A percentile compares a stretch with the other conserved stretches of the same genome.
Evolutionary conservation across 2,329 filamentous ascomycete genomes (phyloP).

Genomic region (Blumeriella jaapii): DNA sequence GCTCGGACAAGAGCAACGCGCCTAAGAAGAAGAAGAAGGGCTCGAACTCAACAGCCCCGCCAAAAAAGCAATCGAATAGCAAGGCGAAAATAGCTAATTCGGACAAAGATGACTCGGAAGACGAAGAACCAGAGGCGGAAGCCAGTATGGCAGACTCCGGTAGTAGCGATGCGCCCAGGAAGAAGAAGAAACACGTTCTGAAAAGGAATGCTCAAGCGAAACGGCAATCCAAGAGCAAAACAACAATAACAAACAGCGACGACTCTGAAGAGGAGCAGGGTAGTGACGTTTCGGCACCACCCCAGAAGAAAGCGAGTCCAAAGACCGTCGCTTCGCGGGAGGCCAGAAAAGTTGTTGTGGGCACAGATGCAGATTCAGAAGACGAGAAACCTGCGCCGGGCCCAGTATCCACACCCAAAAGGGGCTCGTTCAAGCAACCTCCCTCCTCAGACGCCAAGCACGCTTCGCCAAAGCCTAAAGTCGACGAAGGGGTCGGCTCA

Average conservation of each 20-base stretch:
- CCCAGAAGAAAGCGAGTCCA: slow-evolving; percentile 6
- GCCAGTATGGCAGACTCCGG: slow-evolving; percentile 1
- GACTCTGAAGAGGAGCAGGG: slow-evolving; percentile 7
- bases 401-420: slow-evolving; percentile 25
- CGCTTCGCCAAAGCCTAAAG: slow-evolving; percentile 23
- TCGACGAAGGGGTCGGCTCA: slow-evolving; percentile 32
- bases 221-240: slow-evolving; percentile 4
- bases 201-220: slow-evolving; percentile 7
- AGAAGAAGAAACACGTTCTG: slow-evolving; percentile 5
- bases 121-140: slow-evolving; percentile 3
- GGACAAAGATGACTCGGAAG: slow-evolving; percentile 6
- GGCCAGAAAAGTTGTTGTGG: slow-evolving; percentile 13
- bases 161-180: slow-evolving; percentile 7
- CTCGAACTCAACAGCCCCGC: slow-evolving; percentile 5
- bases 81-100: slow-evolving; percentile 14
- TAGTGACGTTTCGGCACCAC: slow-evolving; percentile 1
- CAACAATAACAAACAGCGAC: slow-evolving; percentile 22
- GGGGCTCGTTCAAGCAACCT: slow-evolving; percentile 13
- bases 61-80: slow-evolving; percentile 9
- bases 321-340: slow-evolving; percentile 16
- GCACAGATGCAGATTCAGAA: slow-evolving; percentile 9
- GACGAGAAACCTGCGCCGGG: slow-evolving; percentile 21
- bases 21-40: slow-evolving; percentile 11
- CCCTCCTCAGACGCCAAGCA: slow-evolving; percentile 16
- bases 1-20: slow-evolving; percentile 9